Conservation (phyloP, 257 asterid genomes). For the Solanum infundibuliforme region DNA sequence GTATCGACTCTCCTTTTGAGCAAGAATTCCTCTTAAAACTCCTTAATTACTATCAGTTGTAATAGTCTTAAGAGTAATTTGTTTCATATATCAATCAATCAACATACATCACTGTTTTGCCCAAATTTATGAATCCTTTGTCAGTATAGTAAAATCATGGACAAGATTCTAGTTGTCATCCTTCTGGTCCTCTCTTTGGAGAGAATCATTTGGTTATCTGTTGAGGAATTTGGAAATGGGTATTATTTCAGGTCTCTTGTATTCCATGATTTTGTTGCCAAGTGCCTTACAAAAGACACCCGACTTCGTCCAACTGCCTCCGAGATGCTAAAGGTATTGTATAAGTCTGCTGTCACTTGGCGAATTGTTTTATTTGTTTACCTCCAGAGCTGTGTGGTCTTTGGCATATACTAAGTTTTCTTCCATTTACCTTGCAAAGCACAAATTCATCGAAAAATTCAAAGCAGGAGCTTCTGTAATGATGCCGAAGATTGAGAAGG, state of each 20-base stretch:
- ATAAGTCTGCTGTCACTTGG: not conserved
- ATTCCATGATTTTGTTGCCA: slow-evolving; percentile 94
- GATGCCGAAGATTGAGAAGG: slow-evolving; percentile 91
- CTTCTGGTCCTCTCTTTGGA: not conserved
- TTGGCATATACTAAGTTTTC: slow-evolving; percentile 12
- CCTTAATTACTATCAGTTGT: not conserved
- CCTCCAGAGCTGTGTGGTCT: not conserved
- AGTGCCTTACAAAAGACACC: slow-evolving; percentile 91
- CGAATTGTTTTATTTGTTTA: not conserved
- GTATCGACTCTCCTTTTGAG: not conserved
- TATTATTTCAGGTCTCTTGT: slow-evolving; percentile 72
- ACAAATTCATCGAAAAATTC: slow-evolving; percentile 95
- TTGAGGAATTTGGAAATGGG: not conserved
- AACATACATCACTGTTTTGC: not conserved
- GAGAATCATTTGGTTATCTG: not conserved
- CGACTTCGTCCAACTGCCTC: slow-evolving; percentile 94
- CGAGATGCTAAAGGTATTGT: slow-evolving; percentile 85
- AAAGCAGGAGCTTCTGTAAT: slow-evolving; percentile 75
- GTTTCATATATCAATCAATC: not conserved
- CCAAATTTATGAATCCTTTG: not conserved
- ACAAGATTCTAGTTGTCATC: not conserved
- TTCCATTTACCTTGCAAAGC: slow-evolving; percentile 37
- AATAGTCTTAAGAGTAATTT: not conserved
- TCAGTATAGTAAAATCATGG: not conserved
- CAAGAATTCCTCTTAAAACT: not conserved